A percentile compares a stretch with the other conserved stretches of the same genome.
phyloP scores from a whole-genome alignment of 2,329 filamentous ascomycete species.

The Diaporthe citriasiana region DNA sequence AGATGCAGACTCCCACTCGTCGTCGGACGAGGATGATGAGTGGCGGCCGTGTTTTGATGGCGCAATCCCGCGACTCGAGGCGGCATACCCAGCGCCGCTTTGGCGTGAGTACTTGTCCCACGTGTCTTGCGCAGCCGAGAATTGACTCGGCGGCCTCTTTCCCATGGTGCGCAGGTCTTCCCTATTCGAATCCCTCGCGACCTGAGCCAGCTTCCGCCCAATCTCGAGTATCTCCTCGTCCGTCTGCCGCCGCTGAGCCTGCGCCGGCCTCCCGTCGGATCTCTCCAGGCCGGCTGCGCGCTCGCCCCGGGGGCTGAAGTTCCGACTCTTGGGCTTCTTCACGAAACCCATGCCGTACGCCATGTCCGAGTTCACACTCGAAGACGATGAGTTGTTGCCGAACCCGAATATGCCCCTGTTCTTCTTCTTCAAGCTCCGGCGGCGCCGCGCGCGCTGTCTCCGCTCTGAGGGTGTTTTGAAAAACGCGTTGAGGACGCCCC shows the following conservation, averaged over 20 bases:
- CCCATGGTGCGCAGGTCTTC: constrained; percentile 62
- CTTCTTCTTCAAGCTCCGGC: constrained; percentile 59
- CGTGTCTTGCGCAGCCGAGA: constrained; percentile 57
- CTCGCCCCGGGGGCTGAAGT: constrained; percentile 47
- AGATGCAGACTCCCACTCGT: constrained; percentile 72
- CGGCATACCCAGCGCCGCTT: constrained; percentile 52
- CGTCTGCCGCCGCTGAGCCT: constrained; percentile 56
- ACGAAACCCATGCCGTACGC: constrained; percentile 76
- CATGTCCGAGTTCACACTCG: constrained; percentile 69
- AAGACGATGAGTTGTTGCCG: constrained; percentile 69
- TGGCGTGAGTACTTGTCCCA: constrained; percentile 59
- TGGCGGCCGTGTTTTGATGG: constrained; percentile 55
- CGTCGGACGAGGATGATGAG: constrained; percentile 57
- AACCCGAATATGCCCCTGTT: constrained; percentile 70
- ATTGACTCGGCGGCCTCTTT: constrained; percentile 54
- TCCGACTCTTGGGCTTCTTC: constrained; percentile 55
- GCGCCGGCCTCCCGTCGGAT: constrained; percentile 33
- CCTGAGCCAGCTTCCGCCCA: constrained; percentile 66
- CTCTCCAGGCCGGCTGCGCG: constrained; percentile 36
- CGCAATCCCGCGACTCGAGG: constrained; percentile 53
- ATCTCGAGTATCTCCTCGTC: constrained; percentile 71
- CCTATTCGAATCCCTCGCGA: constrained; percentile 65
- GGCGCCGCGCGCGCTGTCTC: constrained; percentile 55
- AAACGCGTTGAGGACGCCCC: constrained; percentile 73
- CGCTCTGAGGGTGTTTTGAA: constrained; percentile 73